These are phyloP conservation scores for Dactylis glomerata DNA, from an alignment of 176 grass and related monocot species.

Conservation along the genomic window DNA sequence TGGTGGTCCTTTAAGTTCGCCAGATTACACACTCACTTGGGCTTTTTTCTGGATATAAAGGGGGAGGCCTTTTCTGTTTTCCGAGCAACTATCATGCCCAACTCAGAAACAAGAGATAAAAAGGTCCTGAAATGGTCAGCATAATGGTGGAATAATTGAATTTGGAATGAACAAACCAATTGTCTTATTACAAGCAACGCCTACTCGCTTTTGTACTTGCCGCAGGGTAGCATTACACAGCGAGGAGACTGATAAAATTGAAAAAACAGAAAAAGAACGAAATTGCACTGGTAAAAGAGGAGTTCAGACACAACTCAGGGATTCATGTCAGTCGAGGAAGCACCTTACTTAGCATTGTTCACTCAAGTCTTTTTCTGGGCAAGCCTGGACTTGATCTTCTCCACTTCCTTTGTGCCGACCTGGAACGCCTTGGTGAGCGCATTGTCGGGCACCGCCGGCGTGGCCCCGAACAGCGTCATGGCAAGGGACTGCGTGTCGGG, in stretches of 20 bases:
- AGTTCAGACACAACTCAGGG: neutral
- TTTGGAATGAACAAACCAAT: conserved; percentile 20
- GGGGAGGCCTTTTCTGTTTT: neutral
- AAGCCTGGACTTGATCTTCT: conserved; percentile 40
- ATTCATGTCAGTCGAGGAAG: neutral
- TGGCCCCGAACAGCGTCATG: conserved; percentile 18
- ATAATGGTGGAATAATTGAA: conserved; percentile 2
- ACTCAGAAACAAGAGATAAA: neutral
- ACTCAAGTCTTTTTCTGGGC: conserved; percentile 31
- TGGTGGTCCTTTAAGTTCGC: neutral
- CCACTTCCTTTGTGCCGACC: conserved; percentile 36
- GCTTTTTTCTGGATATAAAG: neutral
- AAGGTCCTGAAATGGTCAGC: too few relatives aligned
- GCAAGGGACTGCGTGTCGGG: conserved; percentile 37
- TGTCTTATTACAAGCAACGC: conserved; percentile 12
- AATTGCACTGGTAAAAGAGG: neutral
- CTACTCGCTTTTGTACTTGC: neutral
- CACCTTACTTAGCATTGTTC: too few relatives aligned
- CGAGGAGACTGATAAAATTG: neutral
- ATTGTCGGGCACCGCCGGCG: conserved; percentile 21
- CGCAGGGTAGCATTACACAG: conserved; percentile 17
- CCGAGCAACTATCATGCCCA: neutral
- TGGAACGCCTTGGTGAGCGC: conserved; percentile 34
- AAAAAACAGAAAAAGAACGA: neutral
- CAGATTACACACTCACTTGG: neutral